Evolutionary conservation across 1,284 basidiomycete species (phyloP).

Genomic region (Ceratorhiza oryzae-sativae): DNA sequence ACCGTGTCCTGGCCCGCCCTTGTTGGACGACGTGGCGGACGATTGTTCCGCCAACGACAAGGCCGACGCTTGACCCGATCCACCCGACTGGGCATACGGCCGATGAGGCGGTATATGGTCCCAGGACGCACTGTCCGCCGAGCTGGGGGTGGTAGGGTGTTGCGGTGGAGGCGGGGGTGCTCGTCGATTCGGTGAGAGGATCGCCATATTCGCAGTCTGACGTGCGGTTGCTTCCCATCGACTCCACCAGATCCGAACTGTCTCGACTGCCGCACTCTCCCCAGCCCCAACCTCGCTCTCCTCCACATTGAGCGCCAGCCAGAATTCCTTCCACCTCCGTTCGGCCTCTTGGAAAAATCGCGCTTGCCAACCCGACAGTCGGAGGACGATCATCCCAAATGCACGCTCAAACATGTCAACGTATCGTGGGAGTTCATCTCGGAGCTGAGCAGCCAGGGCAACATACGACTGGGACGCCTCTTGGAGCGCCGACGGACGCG

Average conservation of each 20-base stretch:
- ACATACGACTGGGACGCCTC: slow-evolving; percentile 76
- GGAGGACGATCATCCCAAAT: slow-evolving; percentile 53
- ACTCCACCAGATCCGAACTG: slow-evolving; percentile 40
- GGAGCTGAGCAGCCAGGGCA: slow-evolving; percentile 72
- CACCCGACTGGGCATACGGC: not conserved
- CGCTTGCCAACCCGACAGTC: slow-evolving; percentile 63
- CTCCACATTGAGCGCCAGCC: slow-evolving; percentile 78
- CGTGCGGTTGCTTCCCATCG: slow-evolving; percentile 37
- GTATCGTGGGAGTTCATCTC: slow-evolving; percentile 69
- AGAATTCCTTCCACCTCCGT: slow-evolving; percentile 73
- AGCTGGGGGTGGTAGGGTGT: slow-evolving; percentile 11
- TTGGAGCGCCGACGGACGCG: slow-evolving; percentile 63
- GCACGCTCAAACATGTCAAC: slow-evolving; percentile 65
- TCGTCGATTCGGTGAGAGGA: not conserved
- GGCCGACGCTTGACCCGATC: not conserved
- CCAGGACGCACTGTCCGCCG: slow-evolving; percentile 16
- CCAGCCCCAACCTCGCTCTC: slow-evolving; percentile 46
- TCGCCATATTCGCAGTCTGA: slow-evolving; percentile 14
- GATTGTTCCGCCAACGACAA: slow-evolving; percentile 2
- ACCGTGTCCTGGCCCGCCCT: not conserved
- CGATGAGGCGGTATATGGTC: slow-evolving; percentile 13
- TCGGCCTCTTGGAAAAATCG: slow-evolving; percentile 65
- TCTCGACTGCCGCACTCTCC: slow-evolving; percentile 39
- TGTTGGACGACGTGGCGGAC: slow-evolving; percentile 1
- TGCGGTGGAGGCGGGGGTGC: not conserved